Conservation (phyloP, 73 alveolate species). For the Durusdinium trenchii region DNA sequence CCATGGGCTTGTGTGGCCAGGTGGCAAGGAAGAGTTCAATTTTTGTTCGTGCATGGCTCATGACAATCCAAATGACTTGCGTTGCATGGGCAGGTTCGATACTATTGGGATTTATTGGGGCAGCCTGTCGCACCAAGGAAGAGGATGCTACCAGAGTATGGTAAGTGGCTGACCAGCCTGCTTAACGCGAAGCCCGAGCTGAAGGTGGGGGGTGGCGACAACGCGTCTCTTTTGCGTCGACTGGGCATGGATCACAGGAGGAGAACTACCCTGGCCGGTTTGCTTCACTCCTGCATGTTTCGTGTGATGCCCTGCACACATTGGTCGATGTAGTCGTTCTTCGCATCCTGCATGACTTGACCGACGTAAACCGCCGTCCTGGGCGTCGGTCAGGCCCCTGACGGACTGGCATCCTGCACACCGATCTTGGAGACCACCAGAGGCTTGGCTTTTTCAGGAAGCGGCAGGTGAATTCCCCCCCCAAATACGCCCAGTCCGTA, state of each 20-base stretch:
- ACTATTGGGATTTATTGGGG: background rate
- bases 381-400: conserved; percentile 39
- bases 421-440: conserved; percentile 65
- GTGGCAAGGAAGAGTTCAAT: background rate
- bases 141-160: conserved; percentile 82
- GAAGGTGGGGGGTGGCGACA: background rate
- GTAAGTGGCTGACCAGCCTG: conserved; percentile 67
- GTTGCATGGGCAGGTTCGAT: no score
- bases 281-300: no score
- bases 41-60: no score
- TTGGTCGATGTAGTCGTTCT: no score
- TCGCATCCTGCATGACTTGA: background rate
- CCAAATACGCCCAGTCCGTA: background rate
- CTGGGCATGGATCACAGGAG: no score
- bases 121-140: conserved; percentile 14
- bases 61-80: no score
- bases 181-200: conserved; percentile 61
- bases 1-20: conserved; percentile 63
- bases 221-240: background rate
- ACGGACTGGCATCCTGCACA: conserved; percentile 29
- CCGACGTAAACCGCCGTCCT: background rate
- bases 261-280: no score
- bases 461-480: background rate
- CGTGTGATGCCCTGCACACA: no score
- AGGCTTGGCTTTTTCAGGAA: background rate